Percentiles rank a stretch among this genome's conserved stretches.
Conservation (phyloP, 345 rosid genomes). For the Pugionium cornutum region DNA sequence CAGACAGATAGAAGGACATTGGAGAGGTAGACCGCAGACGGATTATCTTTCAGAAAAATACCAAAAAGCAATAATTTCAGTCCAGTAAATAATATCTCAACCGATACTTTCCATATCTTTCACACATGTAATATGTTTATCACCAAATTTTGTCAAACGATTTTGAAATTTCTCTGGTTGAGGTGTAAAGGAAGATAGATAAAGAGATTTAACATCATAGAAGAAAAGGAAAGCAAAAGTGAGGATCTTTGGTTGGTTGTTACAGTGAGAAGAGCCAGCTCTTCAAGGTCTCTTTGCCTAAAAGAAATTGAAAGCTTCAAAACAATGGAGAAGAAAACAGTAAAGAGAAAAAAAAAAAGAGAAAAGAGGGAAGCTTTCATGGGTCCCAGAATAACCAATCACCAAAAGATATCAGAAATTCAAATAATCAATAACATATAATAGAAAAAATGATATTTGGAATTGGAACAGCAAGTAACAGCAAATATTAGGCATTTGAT, state of each 20-base stretch:
- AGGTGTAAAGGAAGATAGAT: constrained; percentile 18
- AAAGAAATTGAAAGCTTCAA: background rate
- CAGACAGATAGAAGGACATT: constrained; percentile 20
- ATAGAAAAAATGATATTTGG: constrained; percentile 11
- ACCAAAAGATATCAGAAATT: constrained; percentile 25
- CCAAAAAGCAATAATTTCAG: background rate
- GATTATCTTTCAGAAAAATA: background rate
- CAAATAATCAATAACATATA: background rate
- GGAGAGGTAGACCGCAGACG: constrained; percentile 4
- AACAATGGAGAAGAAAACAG: constrained; percentile 1
- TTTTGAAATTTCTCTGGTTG: constrained; percentile 10
- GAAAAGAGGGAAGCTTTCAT: constrained; percentile 24
- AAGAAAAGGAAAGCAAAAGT: constrained; percentile 2
- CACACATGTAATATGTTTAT: too few relatives aligned
- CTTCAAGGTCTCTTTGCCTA: background rate
- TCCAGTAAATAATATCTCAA: constrained; percentile 13
- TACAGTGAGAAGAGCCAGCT: constrained; percentile 16
- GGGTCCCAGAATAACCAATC: constrained; percentile 34
- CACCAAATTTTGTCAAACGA: background rate
- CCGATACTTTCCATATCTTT: background rate
- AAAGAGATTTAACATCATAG: background rate
- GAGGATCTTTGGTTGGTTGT: constrained; percentile 28
- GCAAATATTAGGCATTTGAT: constrained; percentile 38
- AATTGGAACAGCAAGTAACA: constrained; percentile 41
- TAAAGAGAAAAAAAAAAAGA: background rate